A percentile compares a stretch with the other conserved stretches of the same genome.
These are phyloP conservation scores for Calycina marina DNA, from an alignment of 2,329 filamentous ascomycete species.

Conservation along the genomic window DNA sequence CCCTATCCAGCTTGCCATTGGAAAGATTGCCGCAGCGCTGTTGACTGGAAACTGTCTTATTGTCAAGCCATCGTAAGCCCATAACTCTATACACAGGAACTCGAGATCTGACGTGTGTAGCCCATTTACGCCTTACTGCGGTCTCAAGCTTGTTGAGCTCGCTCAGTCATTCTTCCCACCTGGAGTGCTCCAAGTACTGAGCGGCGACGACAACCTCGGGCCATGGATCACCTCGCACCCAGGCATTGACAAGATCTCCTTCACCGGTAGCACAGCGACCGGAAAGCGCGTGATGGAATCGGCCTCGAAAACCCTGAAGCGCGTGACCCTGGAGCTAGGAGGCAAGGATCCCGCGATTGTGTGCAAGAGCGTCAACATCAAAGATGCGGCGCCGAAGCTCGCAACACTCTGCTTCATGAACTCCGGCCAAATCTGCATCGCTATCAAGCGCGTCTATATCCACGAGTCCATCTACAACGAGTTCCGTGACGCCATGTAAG, in stretches of 20 bases:
- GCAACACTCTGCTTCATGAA: slow-evolving; percentile 34
- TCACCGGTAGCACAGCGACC: slow-evolving; percentile 38
- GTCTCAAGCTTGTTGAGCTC: slow-evolving; percentile 37
- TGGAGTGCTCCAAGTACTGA: slow-evolving; percentile 40
- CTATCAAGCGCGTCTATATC: slow-evolving; percentile 43
- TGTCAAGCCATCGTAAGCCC: slow-evolving; percentile 30
- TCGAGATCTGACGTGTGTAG: slow-evolving; percentile 26
- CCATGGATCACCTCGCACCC: slow-evolving; percentile 35
- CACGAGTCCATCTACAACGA: slow-evolving; percentile 42
- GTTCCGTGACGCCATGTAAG: slow-evolving; percentile 33
- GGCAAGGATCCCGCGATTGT: slow-evolving; percentile 40
- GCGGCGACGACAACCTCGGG: slow-evolving; percentile 36
- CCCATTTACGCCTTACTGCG: slow-evolving; percentile 37
- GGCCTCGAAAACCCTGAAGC: slow-evolving; percentile 35
- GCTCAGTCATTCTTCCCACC: slow-evolving; percentile 33
- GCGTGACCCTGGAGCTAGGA: slow-evolving; percentile 36
- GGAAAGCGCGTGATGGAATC: slow-evolving; percentile 32
- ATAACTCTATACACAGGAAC: neutral
- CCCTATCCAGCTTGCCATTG: slow-evolving; percentile 21
- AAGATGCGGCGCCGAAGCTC: slow-evolving; percentile 28
- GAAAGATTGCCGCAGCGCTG: slow-evolving; percentile 35
- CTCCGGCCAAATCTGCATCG: slow-evolving; percentile 36
- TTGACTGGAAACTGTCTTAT: slow-evolving; percentile 40
- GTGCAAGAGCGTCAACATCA: slow-evolving; percentile 35
- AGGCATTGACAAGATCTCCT: slow-evolving; percentile 40